Base-by-base conservation (phyloP, 2,329 filamentous ascomycete genomes). In the Epichloe sibirici region DNA sequence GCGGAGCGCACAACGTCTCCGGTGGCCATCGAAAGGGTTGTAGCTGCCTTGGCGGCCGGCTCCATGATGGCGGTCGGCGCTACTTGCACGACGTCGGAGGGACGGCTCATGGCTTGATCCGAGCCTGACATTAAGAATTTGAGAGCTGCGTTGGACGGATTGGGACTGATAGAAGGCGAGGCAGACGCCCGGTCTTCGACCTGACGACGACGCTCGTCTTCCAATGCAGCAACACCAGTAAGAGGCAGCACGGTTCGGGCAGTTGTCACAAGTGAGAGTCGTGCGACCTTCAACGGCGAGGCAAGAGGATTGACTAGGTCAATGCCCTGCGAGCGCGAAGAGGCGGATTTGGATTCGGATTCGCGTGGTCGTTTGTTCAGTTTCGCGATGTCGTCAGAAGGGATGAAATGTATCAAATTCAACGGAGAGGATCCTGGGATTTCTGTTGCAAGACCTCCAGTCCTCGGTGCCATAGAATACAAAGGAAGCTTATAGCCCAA, bases 221-320 rank as follows among this genome's bases (percentile, higher is more conserved):
- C 76, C 39, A 78, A 64, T 49, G 76, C 77, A 52, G 74, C 75
- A 38, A 75, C 76, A 57, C 72, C 77, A 21, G 78, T 78, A 56
- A 80, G 64, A 46, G 74, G 69, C 53, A 71, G 64, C 44, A 74
- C 70, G 13, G 75, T 72, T 53, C 68, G 69, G 55, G 69, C 66
- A 40, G 69, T 66, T 38, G 69, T 66, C 50, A 69, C 59, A 58
- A 74, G 58, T 46, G 71, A 73, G 23, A 79, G 67, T 31, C 77
- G 74, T 51, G 76, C 76, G 48, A 75, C 69, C 62, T 81, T 81
- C 49, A 74, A 70, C 5, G 78, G 77, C 28, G 77, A 79, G 17
- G 71, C 65, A 49, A 75, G 69, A 50, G 66, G 62, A 57, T 67
- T 59, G 51, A 66, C 61, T 35, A 64, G 62, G 28, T 62, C 57